Percentiles rank a stretch among this genome's conserved stretches.
Evolutionary conservation across 306 rosid genomes (phyloP).

Genomic region (Chamaecrista fasciculata): DNA sequence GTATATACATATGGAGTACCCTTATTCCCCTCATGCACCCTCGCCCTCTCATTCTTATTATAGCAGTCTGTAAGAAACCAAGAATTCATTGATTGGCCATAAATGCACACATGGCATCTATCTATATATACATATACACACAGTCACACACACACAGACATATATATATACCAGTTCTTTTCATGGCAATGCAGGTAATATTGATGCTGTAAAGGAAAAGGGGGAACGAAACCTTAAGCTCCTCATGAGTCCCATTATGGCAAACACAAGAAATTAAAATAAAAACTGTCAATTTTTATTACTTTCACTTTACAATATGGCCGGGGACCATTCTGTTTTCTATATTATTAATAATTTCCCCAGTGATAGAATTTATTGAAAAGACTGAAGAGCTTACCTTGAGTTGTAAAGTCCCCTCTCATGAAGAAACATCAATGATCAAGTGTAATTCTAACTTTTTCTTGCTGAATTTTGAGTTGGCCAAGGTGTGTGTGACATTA

Average conservation of each 20-base stretch:
- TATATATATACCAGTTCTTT: no score
- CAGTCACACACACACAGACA: no score
- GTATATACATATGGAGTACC: not conserved
- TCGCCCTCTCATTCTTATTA: conserved; percentile 17
- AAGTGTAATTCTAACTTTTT: not conserved
- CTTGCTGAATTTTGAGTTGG: no score
- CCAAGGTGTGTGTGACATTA: not conserved
- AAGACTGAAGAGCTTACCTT: not conserved
- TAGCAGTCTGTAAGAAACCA: conserved; percentile 14
- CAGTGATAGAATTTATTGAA: not conserved
- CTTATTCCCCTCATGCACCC: not conserved
- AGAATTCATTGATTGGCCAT: conserved; percentile 24
- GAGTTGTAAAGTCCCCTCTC: not conserved
- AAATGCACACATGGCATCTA: conserved; percentile 30
- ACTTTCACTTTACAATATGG: not conserved
- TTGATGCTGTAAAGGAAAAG: conserved; percentile 25
- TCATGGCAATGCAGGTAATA: conserved; percentile 26
- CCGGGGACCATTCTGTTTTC: conserved; percentile 14
- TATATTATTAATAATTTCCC: not conserved
- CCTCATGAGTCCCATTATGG: conserved; percentile 35
- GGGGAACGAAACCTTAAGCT: conserved; percentile 14
- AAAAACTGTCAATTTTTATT: not conserved
- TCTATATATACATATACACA: no score
- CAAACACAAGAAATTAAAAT: not conserved
- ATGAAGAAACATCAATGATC: not conserved